Evolutionary conservation across 345 rosid species (phyloP), one percentile per base, ranked within the genome.

Genomic region (Citrus reticulata): DNA sequence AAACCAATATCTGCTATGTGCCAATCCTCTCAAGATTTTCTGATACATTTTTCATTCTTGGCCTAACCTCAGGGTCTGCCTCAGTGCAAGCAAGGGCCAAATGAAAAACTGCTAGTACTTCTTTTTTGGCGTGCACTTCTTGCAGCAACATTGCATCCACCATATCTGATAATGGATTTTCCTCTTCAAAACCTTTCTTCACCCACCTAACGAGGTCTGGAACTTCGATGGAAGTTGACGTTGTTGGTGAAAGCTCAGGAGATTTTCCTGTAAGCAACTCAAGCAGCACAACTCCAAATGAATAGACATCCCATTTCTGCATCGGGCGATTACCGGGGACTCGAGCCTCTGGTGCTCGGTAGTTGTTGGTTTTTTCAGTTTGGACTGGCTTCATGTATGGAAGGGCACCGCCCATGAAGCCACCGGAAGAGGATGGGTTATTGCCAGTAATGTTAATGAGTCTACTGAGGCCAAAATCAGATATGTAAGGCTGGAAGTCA

Each of bases 41-140:
- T 0, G 95, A 91, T 7, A 96, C 93, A 20, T 82, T 93, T 87
- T 94, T 96, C 99, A 96, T 94, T 82, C 98, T 87, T 6, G 98
- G 98, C 63, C 99, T 93, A 16, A 90, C 16, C 81, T 96, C 99
- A 0, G 98, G 95, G 49, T 96, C 99, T 7, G 77, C 79, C 83
- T 96, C 98, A 0, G 98, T 90, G 86, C 99, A 96, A 20, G 97
- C 88, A 37, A 96, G 85, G 14, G 99, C 99, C 29, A 96, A 88
- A 57, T 96, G 97, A 30, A 96, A 94, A 30, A 84, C 94, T 0
- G 98, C 95, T 19, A 94, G 69, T 19, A 96, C 98, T 79, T 94
- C 97, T 78, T 94, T 93, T 81, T 94, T 94, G 30, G 95, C 98
- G 4, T 94, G 98, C 73, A 93, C 94, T 90, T 97, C 99, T 79